Conservation (phyloP, 2,329 filamentous ascomycete species). For the Balansia obtecta region DNA sequence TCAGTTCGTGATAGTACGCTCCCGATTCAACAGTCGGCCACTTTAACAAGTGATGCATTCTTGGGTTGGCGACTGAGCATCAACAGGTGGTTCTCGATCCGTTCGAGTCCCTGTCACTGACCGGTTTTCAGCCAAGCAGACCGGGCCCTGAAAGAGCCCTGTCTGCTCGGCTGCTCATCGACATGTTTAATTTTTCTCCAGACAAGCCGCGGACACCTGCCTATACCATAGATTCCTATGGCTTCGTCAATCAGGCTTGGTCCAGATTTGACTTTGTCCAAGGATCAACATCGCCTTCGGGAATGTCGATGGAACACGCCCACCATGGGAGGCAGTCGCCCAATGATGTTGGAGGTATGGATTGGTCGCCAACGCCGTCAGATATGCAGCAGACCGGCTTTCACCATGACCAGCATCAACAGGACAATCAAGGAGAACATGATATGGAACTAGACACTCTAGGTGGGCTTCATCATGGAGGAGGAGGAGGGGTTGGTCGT, state of each 20-base stretch:
- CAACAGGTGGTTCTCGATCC: conserved; percentile 25
- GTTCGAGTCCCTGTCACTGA: conserved; percentile 25
- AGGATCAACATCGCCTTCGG: conserved; percentile 12
- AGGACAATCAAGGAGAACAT: conserved; percentile 3
- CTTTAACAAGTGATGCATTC: conserved; percentile 24
- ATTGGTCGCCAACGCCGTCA: conserved; percentile 23
- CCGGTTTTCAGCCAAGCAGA: conserved; percentile 21
- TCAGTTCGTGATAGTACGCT: conserved; percentile 18
- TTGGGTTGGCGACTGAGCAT: conserved; percentile 22
- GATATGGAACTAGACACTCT: conserved; percentile 18
- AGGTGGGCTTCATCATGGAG: conserved; percentile 12
- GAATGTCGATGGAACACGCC: conserved; percentile 11
- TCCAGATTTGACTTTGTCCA: conserved; percentile 18
- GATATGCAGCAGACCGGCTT: conserved; percentile 18
- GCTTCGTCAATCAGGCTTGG: conserved; percentile 21
- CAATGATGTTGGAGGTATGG: conserved; percentile 20
- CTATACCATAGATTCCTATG: conserved; percentile 17
- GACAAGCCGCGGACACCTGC: conserved; percentile 20
- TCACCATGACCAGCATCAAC: conserved; percentile 12
- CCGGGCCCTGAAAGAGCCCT: conserved; percentile 16
- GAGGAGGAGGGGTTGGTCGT: conserved; percentile 18
- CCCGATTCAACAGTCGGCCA: conserved; percentile 20
- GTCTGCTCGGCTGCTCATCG: conserved; percentile 21
- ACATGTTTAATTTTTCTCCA: conserved; percentile 25
- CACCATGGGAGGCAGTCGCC: conserved; percentile 17